Evolutionary conservation across 2,329 filamentous ascomycete species (phyloP), one percentile per base, ranked within the genome.

Genomic region (Diaporthe ilicicola): DNA sequence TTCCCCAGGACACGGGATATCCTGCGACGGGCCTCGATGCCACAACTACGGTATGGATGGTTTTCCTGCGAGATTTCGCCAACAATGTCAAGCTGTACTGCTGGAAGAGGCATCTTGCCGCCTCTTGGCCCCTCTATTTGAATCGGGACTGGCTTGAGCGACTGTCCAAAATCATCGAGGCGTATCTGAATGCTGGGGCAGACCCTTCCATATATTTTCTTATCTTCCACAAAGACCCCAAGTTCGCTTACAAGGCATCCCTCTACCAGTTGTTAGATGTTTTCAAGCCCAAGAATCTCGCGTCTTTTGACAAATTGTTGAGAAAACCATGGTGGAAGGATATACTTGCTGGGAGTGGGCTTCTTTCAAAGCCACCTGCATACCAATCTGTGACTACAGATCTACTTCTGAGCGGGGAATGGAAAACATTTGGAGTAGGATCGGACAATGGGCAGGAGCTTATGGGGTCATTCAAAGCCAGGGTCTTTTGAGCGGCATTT

Each of bases 321-420:
- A 53, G 37, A 17, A 66, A 39, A 32, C 42, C 62, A 22, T 66
- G 62, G 62, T 66, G 62, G 62, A 66, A 42, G 4, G 29, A 48
- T 0, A 22, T 62, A 1, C 48, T 53, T 8, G 37, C 27, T 19
- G 62, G 48, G 9, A 15, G 9, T 4, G 48, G 15, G 9, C 17
- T 54, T 2, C 6, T 44, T 4, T 15, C 48, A 34, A 32, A 10
- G 19, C 5, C 34, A 2, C 22, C 24, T 3, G 3, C 9, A 8
- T 32, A 39, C 19, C 34, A 54, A 32, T 12, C 10, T 22, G 27
- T 66, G 8, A 54, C 62, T n/a, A 0, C 32, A 10, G 62, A 66
- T 3, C 10, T 54, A 12, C 48, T 66, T 9, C n/a, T 54, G 48
- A 24, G 19, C 4, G 62, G 48, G 17, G 37, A 54, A n/a, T 66